Evolutionary conservation across 2,329 filamentous ascomycete genomes (phyloP).

Genomic region (Xylaria sp.): DNA sequence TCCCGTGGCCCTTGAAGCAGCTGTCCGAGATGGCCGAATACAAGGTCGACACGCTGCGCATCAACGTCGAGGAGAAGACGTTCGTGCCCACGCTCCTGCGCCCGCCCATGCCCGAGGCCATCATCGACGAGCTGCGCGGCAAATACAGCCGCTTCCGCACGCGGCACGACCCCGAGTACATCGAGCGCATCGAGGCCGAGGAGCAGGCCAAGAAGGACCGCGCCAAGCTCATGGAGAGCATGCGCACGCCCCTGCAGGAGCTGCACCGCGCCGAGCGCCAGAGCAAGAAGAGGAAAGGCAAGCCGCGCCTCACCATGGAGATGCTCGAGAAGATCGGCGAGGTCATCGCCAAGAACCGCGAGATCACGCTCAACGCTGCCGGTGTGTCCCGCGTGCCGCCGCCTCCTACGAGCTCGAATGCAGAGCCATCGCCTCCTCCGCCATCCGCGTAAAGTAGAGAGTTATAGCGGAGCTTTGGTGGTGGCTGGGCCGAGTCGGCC

Average conservation of each 20-base stretch:
- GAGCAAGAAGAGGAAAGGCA: slow-evolving; percentile 56
- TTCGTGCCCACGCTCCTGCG: slow-evolving; percentile 79
- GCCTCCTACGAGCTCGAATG: slow-evolving; percentile 6
- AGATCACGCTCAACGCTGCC: slow-evolving; percentile 46
- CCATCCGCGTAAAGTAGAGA: slow-evolving; percentile 27
- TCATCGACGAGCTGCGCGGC: slow-evolving; percentile 86
- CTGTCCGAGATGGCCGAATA: slow-evolving; percentile 59
- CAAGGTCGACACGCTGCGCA: slow-evolving; percentile 73
- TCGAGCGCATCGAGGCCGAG: slow-evolving; percentile 67
- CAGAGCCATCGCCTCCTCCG: slow-evolving; percentile 25
- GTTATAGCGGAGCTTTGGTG: not conserved
- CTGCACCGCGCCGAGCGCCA: slow-evolving; percentile 61
- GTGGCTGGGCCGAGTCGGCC: not conserved
- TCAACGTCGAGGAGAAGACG: slow-evolving; percentile 74
- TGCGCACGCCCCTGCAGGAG: slow-evolving; percentile 62
- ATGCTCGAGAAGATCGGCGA: slow-evolving; percentile 68
- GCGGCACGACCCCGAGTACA: slow-evolving; percentile 76
- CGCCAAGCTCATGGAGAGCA: slow-evolving; percentile 45
- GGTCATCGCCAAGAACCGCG: slow-evolving; percentile 62
- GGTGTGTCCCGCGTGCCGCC: slow-evolving; percentile 32
- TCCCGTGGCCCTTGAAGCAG: slow-evolving; percentile 74
- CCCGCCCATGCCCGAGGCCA: slow-evolving; percentile 76
- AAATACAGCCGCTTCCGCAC: slow-evolving; percentile 83
- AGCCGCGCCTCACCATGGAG: slow-evolving; percentile 61
- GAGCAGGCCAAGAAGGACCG: slow-evolving; percentile 54